These are phyloP conservation scores for Raddia guianensis DNA, from an alignment of 176 grass and related monocot species.

Conservation along the genomic window DNA sequence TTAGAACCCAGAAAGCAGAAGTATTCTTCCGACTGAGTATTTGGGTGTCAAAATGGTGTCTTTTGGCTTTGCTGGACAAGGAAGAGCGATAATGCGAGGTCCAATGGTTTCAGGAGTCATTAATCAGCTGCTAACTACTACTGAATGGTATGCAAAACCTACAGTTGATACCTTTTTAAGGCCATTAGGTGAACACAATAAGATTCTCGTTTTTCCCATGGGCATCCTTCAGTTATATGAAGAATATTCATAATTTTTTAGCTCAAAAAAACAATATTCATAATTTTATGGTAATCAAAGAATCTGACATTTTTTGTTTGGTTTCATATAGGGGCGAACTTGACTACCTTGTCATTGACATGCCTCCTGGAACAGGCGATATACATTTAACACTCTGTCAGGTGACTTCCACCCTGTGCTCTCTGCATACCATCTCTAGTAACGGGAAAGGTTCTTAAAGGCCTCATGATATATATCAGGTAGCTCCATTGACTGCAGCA, in stretches of 20 bases:
- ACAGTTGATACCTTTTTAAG: conserved; percentile 13
- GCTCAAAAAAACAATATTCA: neutral
- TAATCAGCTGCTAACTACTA: conserved; percentile 88
- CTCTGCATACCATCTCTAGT: conserved; percentile 32
- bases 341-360: conserved; percentile 97
- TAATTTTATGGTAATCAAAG: conserved; percentile 17
- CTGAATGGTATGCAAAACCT: conserved; percentile 72
- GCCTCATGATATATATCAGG: conserved; percentile 48
- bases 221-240: neutral
- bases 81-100: conserved; percentile 92
- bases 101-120: conserved; percentile 99
- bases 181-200: conserved; percentile 30
- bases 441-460: neutral
- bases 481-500: conserved; percentile 88
- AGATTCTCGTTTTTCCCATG: neutral
- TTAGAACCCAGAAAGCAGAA: conserved; percentile 92
- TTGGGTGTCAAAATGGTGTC: conserved; percentile 96
- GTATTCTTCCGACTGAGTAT: conserved; percentile 78
- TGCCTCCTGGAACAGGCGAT: conserved; percentile 99
- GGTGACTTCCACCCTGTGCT: conserved; percentile 48
- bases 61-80: conserved; percentile 98
- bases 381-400: conserved; percentile 98
- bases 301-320: conserved; percentile 31
- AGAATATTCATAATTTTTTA: conserved; percentile 4
- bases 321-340: conserved; percentile 77